A percentile compares a stretch with the other conserved stretches of the same genome.
phyloP scores from a whole-genome alignment of 208 protist species.

The Trichomonas gallinae region DNA sequence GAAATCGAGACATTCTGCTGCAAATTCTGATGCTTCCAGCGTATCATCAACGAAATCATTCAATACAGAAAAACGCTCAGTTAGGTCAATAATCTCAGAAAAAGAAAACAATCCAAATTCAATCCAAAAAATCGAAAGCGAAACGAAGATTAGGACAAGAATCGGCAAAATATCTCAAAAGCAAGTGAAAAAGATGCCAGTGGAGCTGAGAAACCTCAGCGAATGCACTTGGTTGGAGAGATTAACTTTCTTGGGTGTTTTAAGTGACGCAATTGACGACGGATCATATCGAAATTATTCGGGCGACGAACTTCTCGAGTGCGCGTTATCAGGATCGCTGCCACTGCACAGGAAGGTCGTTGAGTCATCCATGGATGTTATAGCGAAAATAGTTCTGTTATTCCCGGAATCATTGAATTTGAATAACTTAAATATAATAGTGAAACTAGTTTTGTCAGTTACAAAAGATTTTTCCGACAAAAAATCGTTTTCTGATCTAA shows the following conservation, averaged over 20 bases:
- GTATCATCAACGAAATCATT: background rate
- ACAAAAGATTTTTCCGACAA: background rate
- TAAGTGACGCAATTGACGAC: background rate
- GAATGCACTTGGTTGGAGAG: background rate
- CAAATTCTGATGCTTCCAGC: background rate
- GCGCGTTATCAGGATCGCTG: background rate
- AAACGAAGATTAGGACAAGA: background rate
- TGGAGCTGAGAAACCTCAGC: background rate
- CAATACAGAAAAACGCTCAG: background rate
- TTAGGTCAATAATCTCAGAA: background rate
- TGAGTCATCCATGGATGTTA: background rate
- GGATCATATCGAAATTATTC: background rate
- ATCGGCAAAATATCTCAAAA: background rate
- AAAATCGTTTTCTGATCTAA: background rate
- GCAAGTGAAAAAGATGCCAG: background rate
- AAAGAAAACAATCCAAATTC: background rate
- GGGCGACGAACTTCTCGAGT: background rate
- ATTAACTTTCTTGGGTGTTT: background rate
- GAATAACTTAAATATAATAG: background rate
- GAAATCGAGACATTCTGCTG: background rate
- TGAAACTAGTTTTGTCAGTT: background rate
- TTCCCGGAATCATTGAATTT: background rate
- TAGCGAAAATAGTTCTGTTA: background rate
- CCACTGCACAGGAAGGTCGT: background rate
- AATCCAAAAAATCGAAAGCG: background rate